phyloP scores from a whole-genome alignment of 202 grass and related monocot genomes.

The Dendrocalamus latiflorus region DNA sequence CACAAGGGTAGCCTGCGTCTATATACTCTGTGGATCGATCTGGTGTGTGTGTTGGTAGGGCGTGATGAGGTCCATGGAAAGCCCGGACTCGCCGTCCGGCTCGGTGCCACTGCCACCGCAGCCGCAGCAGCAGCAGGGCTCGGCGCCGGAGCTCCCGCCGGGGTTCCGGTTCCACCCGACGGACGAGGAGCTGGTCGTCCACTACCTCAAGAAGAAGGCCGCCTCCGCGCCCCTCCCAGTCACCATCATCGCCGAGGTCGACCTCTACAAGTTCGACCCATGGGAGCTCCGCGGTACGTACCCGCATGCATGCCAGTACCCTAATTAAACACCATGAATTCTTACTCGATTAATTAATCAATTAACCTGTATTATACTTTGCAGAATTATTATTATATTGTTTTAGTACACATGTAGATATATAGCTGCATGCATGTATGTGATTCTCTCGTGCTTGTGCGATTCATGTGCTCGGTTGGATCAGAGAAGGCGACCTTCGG shows the following conservation, averaged over 20 bases:
- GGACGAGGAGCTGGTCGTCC: slow-evolving; percentile 93
- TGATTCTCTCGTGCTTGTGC: background rate
- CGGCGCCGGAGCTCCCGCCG: slow-evolving; percentile 66
- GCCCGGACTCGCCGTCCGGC: slow-evolving; percentile 54
- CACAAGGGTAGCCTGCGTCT: background rate
- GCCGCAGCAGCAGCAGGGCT: slow-evolving; percentile 6
- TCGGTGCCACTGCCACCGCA: too few species aligned
- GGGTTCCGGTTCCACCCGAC: slow-evolving; percentile 96
- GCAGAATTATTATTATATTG: background rate
- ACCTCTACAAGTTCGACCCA: slow-evolving; percentile 97
- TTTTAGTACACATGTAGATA: slow-evolving; percentile 3
- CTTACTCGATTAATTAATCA: background rate
- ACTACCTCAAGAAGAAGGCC: slow-evolving; percentile 94
- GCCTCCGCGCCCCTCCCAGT: slow-evolving; percentile 62
- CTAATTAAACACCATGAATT: background rate
- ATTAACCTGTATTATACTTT: too few species aligned
- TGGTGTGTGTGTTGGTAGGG: background rate
- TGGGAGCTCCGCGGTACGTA: slow-evolving; percentile 92
- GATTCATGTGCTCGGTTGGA: background rate
- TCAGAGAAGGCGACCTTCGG: slow-evolving; percentile 84
- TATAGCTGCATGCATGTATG: background rate
- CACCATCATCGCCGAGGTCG: slow-evolving; percentile 89
- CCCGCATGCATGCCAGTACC: too few species aligned
- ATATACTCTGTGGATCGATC: slow-evolving; percentile 14
- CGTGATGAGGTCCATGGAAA: slow-evolving; percentile 54